These are phyloP conservation scores for Canavalia ensiformis DNA, from an alignment of 306 rosid genomes.

Conservation along the genomic window DNA sequence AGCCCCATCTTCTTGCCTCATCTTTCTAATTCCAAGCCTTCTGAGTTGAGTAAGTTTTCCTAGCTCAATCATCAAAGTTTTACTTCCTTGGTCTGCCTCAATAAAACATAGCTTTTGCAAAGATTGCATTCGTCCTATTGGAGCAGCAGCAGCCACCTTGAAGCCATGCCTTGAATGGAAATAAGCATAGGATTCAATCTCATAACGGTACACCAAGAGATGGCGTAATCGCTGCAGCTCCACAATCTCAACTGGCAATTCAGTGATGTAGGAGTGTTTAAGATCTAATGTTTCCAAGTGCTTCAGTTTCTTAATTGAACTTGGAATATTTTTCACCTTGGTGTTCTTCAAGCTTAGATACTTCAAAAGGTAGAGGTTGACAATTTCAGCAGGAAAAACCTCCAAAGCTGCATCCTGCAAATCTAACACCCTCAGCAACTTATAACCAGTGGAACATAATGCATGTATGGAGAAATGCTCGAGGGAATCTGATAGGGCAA, in stretches of 20 bases:
- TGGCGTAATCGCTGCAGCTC: constrained; percentile 64
- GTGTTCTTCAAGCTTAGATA: constrained; percentile 66
- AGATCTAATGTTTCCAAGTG: constrained; percentile 64
- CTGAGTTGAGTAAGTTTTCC: constrained; percentile 61
- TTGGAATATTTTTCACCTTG: constrained; percentile 58
- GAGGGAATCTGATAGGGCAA: constrained; percentile 53
- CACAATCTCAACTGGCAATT: constrained; percentile 64
- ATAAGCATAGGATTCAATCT: constrained; percentile 57
- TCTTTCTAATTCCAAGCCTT: constrained; percentile 56
- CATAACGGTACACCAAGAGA: constrained; percentile 61
- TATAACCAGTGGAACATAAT: constrained; percentile 45
- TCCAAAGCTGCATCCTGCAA: constrained; percentile 59
- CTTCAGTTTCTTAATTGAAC: constrained; percentile 57
- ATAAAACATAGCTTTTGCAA: constrained; percentile 67
- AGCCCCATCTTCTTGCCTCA: constrained; percentile 57
- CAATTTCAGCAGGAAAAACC: constrained; percentile 56
- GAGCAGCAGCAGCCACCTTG: constrained; percentile 45
- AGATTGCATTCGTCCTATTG: constrained; percentile 58
- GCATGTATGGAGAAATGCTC: constrained; percentile 45
- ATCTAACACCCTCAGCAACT: constrained; percentile 60
- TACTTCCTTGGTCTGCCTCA: constrained; percentile 57
- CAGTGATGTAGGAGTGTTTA: constrained; percentile 61
- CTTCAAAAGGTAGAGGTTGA: constrained; percentile 56
- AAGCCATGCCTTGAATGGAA: constrained; percentile 60
- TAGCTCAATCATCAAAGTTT: constrained; percentile 51